These are phyloP conservation scores for Begonia masoniana DNA, from an alignment of 306 rosid species.

Conservation along the genomic window DNA sequence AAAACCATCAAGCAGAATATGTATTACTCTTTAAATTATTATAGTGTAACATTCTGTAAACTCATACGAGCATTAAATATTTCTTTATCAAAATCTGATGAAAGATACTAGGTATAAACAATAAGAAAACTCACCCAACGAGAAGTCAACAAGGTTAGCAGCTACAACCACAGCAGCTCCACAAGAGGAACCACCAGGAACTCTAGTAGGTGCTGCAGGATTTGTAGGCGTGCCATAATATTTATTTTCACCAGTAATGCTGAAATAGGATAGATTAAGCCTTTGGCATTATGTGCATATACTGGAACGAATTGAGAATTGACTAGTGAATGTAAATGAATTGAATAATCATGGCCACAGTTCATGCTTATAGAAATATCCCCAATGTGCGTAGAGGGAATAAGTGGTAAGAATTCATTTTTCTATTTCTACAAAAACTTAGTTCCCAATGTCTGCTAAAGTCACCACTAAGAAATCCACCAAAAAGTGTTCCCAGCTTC, in stretches of 20 bases:
- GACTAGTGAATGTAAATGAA: neutral
- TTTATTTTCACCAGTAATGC: conserved; percentile 73
- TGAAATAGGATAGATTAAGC: conserved; percentile 18
- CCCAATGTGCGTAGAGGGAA: no score
- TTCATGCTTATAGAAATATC: no score
- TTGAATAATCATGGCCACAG: no score
- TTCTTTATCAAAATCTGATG: neutral
- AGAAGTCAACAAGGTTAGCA: conserved; percentile 70
- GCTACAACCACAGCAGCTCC: conserved; percentile 98
- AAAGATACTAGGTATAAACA: neutral
- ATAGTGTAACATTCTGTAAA: no score
- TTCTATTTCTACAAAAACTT: no score
- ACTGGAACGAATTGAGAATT: neutral
- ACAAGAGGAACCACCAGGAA: conserved; percentile 87
- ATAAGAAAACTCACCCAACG: conserved; percentile 51
- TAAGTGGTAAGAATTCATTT: no score
- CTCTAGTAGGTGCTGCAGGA: conserved; percentile 52
- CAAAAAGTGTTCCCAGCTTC: neutral
- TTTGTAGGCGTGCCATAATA: conserved; percentile 77
- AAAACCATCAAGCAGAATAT: no score
- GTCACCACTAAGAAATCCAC: neutral
- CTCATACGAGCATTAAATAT: no score
- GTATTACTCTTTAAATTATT: no score
- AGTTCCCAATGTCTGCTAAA: no score
- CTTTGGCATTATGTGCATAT: neutral